phyloP scores from a whole-genome alignment of 78 protist species.

The Tieghemostelium lacteum region DNA sequence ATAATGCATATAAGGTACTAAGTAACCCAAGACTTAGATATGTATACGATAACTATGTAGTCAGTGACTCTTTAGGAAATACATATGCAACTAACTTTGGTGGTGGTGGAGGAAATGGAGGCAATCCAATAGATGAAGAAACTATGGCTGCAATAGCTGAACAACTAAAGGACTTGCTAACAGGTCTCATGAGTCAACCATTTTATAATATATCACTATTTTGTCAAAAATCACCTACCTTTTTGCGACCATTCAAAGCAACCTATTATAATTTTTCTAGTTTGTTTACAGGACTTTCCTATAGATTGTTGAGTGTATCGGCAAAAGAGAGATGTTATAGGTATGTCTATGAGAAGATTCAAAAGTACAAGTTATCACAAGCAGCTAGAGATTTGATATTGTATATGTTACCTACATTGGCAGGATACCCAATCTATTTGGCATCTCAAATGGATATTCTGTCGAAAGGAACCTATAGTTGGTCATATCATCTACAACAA shows the following conservation, averaged over 20 bases:
- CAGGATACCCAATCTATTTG: neutral
- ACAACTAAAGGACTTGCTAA: neutral
- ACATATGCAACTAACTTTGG: neutral
- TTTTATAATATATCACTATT: neutral
- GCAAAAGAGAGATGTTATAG: no score
- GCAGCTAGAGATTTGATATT: neutral
- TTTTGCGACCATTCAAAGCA: no score
- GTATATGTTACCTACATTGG: neutral
- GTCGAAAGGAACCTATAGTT: no score
- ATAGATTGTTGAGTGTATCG: no score
- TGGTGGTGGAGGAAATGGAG: neutral
- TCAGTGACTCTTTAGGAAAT: neutral
- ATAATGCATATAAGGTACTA: neutral
- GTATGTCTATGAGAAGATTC: no score
- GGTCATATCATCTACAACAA: neutral
- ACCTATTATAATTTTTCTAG: no score
- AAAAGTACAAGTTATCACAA: no score
- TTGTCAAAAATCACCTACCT: neutral
- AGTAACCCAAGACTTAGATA: slow-evolving; percentile 11
- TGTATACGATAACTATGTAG: slow-evolving; percentile 20
- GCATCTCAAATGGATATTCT: neutral
- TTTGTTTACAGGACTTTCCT: no score
- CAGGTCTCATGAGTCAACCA: neutral
- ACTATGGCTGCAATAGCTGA: neutral
- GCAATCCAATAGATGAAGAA: neutral